phyloP scores from a whole-genome alignment of 805 yeast genomes.

The Candida andamanensis region DNA sequence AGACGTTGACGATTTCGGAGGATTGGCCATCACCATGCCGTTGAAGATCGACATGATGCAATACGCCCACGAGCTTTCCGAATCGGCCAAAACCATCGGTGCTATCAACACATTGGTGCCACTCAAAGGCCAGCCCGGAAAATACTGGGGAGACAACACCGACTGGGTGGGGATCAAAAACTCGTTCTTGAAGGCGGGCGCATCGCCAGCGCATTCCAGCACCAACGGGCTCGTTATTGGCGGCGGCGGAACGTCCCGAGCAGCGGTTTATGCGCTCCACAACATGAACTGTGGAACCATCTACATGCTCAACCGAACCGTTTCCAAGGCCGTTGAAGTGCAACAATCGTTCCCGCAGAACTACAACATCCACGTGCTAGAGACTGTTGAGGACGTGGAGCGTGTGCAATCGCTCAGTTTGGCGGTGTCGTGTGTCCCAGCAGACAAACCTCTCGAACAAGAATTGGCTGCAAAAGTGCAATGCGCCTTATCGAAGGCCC shows the following conservation, averaged over 20 bases:
- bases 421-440: constrained; percentile 80
- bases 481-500: constrained; percentile 24
- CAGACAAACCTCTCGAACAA: constrained; percentile 62
- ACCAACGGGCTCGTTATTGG: constrained; percentile 75
- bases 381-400: constrained; percentile 41
- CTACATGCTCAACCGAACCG: constrained; percentile 77
- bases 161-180: constrained; percentile 89
- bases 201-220: constrained; percentile 38
- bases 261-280: constrained; percentile 84
- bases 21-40: constrained; percentile 95
- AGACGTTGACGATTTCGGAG: constrained; percentile 60
- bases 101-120: constrained; percentile 86
- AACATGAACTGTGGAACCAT: constrained; percentile 72
- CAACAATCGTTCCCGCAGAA: constrained; percentile 54
- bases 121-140: constrained; percentile 26
- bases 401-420: constrained; percentile 48
- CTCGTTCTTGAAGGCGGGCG: constrained; percentile 62
- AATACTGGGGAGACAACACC: constrained; percentile 79
- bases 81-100: constrained; percentile 79
- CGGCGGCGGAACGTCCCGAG: constrained; percentile 96
- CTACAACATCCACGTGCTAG: constrained; percentile 56
- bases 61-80: constrained; percentile 58
- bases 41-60: constrained; percentile 76
- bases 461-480: constrained; percentile 43
- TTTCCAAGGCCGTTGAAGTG: constrained; percentile 56